Percentiles rank a stretch among this genome's conserved stretches.
Evolutionary conservation across 2,329 filamentous ascomycete species (phyloP).

Genomic region (Aureobasidium sp.): DNA sequence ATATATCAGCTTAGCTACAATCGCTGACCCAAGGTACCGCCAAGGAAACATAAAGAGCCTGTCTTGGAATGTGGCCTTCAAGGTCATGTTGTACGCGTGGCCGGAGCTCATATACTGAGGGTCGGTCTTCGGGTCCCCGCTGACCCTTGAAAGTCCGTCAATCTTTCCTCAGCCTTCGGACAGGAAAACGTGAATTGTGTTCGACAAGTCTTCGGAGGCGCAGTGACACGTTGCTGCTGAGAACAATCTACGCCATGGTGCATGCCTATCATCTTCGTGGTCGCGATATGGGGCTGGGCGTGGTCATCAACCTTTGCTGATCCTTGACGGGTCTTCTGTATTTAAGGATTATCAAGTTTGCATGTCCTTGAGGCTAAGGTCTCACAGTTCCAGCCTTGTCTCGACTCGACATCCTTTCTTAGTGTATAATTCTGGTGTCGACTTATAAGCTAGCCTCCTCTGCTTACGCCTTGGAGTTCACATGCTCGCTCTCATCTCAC

Average conservation of each 20-base stretch:
- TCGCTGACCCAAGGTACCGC: neutral
- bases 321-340: neutral
- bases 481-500: neutral
- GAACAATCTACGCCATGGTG: neutral
- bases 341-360: neutral
- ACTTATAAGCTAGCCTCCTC: neutral
- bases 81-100: slow-evolving; percentile 6
- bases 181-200: neutral
- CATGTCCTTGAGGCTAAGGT: neutral
- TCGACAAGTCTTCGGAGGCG: neutral
- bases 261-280: neutral
- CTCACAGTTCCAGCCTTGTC: neutral
- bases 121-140: slow-evolving; percentile 10
- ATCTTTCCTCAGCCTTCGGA: neutral
- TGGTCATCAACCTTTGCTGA: neutral
- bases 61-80: neutral
- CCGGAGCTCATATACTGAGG: neutral
- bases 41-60: neutral
- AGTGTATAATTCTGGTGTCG: neutral
- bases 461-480: neutral
- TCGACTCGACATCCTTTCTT: neutral
- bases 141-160: neutral
- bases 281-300: slow-evolving; percentile 1
- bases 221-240: neutral
- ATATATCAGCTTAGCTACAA: neutral